A percentile compares a stretch with the other conserved stretches of the same genome.
Conservation (phyloP, 495 filamentous ascomycete genomes). For the Annulohypoxylon maeteangense region DNA sequence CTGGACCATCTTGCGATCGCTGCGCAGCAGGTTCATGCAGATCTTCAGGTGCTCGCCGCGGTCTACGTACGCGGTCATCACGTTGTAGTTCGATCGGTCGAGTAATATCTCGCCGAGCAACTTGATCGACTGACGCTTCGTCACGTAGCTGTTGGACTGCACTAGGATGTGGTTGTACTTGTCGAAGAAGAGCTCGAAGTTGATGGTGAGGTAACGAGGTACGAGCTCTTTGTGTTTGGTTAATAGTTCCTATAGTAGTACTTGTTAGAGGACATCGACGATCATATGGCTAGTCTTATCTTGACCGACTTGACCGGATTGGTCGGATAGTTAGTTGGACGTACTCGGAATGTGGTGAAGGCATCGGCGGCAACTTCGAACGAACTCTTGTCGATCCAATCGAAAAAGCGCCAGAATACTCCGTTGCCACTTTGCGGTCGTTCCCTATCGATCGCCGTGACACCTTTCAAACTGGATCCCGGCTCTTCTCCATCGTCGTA, state of each 20-base stretch:
- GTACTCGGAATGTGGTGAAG: constrained; percentile 94
- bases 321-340: constrained; percentile 30
- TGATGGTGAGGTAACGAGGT: constrained; percentile 82
- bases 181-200: constrained; percentile 90
- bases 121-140: constrained; percentile 98
- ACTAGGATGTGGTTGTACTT: constrained; percentile 90
- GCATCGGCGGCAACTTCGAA: constrained; percentile 98
- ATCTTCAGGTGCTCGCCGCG: constrained; percentile 95
- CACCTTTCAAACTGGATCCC: constrained; percentile 61
- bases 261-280: neutral
- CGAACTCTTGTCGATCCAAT: constrained; percentile 92
- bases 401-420: constrained; percentile 97
- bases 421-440: constrained; percentile 76
- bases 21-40: constrained; percentile 94
- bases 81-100: constrained; percentile 94
- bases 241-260: constrained; percentile 75
- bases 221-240: constrained; percentile 94
- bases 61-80: constrained; percentile 98
- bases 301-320: neutral
- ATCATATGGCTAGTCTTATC: neutral
- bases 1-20: constrained; percentile 98
- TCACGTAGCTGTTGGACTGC: constrained; percentile 94
- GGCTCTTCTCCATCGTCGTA: constrained; percentile 83
- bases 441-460: constrained; percentile 74
- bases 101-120: constrained; percentile 93